Base-by-base conservation (phyloP, 139 green algal species). In the Volvox africanus region DNA sequence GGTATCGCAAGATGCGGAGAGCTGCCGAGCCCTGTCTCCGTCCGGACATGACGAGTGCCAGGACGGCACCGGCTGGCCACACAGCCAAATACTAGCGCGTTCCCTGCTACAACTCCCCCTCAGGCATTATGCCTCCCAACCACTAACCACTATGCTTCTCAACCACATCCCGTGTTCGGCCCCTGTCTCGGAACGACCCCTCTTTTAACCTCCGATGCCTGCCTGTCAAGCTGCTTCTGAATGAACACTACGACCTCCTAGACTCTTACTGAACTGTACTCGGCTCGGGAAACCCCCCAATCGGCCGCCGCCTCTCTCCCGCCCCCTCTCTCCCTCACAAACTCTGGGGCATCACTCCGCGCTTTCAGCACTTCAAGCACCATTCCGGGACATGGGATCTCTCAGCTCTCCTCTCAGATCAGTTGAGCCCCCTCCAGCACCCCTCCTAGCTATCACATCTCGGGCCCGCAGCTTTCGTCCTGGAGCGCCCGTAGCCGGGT, bases 391-490 rank as follows among this genome's bases (percentile, higher is more conserved):
- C 62, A 69, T 19, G 62, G n/a, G 62, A 17, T 19, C 62, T 19
- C 62, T 17, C 62, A 69, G 19, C 19, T 11, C 69, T 78, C 69
- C 69, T 26, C 24, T 26, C n/a, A n/a, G n/a, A n/a, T n/a, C n/a
- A n/a, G 20, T 20, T 20, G 24, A 11, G 24, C 71, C 2, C 33
- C 71, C 71, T n/a, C n/a, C 71, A n/a, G n/a, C 71, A 2, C 71
- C 19, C 19, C n/a, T 18, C 71, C 71, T 30, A 1, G 2, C 71
- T 1, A 21, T 61, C 33, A 67, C 22, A 71, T 24, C 50, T 44
- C 50, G 24, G 19, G 50, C 6, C 80, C 80, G 32, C 81, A 87
- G 81, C 81, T 87, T 13, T n/a, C 81, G 19, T 87, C 81, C 81
- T 76, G 81, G 1, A 87, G 81, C 30, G 61, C n/a, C 32, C 76